phyloP scores from a whole-genome alignment of 2,329 filamentous ascomycete genomes.

The Paracoccidioides lutzii region DNA sequence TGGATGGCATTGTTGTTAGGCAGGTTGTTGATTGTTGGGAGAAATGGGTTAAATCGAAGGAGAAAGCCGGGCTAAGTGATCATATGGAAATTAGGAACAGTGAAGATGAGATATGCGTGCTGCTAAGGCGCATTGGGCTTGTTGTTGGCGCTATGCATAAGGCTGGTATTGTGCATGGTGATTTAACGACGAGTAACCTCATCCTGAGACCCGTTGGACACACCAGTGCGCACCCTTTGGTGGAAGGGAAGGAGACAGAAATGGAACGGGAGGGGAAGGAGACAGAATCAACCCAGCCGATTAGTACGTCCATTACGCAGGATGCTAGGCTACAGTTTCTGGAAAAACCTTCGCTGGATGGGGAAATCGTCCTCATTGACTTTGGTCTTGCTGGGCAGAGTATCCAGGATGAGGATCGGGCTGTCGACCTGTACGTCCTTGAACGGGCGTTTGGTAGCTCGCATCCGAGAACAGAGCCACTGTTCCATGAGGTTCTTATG shows the following conservation, averaged over 20 bases:
- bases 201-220: slow-evolving; percentile 50
- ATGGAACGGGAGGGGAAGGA: slow-evolving; percentile 11
- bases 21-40: slow-evolving; percentile 58
- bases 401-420: slow-evolving; percentile 76
- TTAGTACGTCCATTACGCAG: not conserved
- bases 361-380: slow-evolving; percentile 82
- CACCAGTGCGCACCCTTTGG: slow-evolving; percentile 4
- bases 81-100: slow-evolving; percentile 22
- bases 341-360: slow-evolving; percentile 35
- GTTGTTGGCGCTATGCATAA: slow-evolving; percentile 67
- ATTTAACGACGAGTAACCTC: slow-evolving; percentile 93
- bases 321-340: not conserved
- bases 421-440: slow-evolving; percentile 90
- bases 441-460: slow-evolving; percentile 92
- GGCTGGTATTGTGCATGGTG: slow-evolving; percentile 81
- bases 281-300: slow-evolving; percentile 8
- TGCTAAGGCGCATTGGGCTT: slow-evolving; percentile 59
- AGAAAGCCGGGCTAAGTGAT: slow-evolving; percentile 21
- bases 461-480: slow-evolving; percentile 68
- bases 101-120: slow-evolving; percentile 41
- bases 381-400: slow-evolving; percentile 80
- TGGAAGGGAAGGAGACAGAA: slow-evolving; percentile 11
- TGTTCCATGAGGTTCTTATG: slow-evolving; percentile 61
- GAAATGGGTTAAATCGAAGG: slow-evolving; percentile 28
- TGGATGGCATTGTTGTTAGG: slow-evolving; percentile 59